Evolutionary conservation across 2,329 filamentous ascomycete species (phyloP).

Genomic region (Microsporum canis): DNA sequence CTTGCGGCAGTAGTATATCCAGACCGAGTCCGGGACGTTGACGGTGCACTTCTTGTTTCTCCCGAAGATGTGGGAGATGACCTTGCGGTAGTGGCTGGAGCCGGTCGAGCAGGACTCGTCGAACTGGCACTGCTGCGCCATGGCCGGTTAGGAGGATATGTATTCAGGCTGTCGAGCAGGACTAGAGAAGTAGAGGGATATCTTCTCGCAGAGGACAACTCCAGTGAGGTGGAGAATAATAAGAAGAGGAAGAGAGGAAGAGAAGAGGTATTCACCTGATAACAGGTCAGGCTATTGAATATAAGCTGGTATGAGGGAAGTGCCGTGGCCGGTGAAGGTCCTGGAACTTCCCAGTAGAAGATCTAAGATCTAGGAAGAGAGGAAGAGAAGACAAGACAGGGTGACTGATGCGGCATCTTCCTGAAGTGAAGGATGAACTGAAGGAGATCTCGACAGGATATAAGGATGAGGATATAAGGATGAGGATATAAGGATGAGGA

Average conservation of each 20-base stretch:
- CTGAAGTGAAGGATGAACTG: neutral
- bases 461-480: too few relatives aligned
- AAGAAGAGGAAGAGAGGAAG: neutral
- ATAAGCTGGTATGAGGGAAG: too few relatives aligned
- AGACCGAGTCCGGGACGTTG: conserved; percentile 55
- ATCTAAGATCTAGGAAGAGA: neutral
- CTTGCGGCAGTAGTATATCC: conserved; percentile 69
- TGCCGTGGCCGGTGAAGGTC: too few relatives aligned
- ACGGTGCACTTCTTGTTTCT: conserved; percentile 70
- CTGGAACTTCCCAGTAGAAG: neutral
- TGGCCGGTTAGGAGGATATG: neutral
- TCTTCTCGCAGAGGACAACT: neutral
- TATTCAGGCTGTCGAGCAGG: too few relatives aligned
- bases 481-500: too few relatives aligned
- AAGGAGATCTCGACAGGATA: neutral
- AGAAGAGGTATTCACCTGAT: neutral
- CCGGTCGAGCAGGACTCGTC: conserved; percentile 18
- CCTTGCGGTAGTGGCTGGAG: conserved; percentile 52
- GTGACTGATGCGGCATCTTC: neutral
- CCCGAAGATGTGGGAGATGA: conserved; percentile 71
- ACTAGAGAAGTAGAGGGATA: neutral
- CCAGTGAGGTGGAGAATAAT: neutral
- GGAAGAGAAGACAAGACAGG: neutral
- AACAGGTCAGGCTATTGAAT: neutral
- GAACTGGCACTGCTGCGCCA: conserved; percentile 13